phyloP scores from a whole-genome alignment of 331 rosid genomes.

The Prunus yedoensis region DNA sequence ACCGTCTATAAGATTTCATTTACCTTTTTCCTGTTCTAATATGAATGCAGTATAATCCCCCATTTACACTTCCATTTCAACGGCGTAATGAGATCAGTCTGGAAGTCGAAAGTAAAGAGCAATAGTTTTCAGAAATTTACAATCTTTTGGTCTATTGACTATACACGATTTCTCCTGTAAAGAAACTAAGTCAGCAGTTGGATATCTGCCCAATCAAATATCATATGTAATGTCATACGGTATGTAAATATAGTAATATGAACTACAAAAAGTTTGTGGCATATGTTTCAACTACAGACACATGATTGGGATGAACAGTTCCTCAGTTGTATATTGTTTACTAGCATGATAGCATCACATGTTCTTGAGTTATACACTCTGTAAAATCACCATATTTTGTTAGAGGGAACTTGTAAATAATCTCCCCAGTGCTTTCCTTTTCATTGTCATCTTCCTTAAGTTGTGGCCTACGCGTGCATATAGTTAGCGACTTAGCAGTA shows the following conservation, averaged over 20 bases:
- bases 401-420: background rate
- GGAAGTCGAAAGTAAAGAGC: conserved; percentile 73
- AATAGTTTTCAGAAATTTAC: conserved; percentile 28
- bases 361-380: background rate
- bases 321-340: conserved; percentile 1
- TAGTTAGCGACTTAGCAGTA: background rate
- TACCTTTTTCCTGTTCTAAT: conserved; percentile 11
- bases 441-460: background rate
- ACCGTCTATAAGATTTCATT: conserved; percentile 18
- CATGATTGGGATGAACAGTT: background rate
- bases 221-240: conserved; percentile 20
- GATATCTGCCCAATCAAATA: conserved; percentile 21
- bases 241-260: conserved; percentile 10
- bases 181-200: conserved; percentile 21
- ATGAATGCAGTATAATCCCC: conserved; percentile 87
- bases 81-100: conserved; percentile 90
- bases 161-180: conserved; percentile 18
- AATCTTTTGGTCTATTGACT: conserved; percentile 8
- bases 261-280: conserved; percentile 20
- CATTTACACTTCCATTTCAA: conserved; percentile 95
- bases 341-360: background rate
- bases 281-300: background rate
- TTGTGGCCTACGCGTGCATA: background rate
- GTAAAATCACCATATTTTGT: background rate
- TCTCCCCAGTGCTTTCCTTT: background rate